These are phyloP conservation scores for Uronychia binucleata DNA, from an alignment of 73 alveolate species.

Conservation along the genomic window DNA sequence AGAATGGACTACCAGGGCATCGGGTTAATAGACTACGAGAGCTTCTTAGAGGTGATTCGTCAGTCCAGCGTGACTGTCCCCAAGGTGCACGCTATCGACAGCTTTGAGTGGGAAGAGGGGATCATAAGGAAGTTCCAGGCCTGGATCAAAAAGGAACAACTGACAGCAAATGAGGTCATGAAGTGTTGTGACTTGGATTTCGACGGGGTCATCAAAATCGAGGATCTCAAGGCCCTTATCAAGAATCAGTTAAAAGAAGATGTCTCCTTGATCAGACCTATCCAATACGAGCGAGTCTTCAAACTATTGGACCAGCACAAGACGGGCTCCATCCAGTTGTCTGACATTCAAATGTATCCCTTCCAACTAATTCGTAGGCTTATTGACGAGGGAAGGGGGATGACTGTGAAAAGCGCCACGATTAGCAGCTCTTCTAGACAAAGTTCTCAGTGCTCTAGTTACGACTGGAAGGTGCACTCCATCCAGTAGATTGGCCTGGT, in stretches of 20 bases:
- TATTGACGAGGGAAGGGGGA: background rate
- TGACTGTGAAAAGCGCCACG: background rate
- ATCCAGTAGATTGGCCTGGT: slow-evolving; percentile 78
- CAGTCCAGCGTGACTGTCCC: slow-evolving; percentile 38
- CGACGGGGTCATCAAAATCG: slow-evolving; percentile 76
- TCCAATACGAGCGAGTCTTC: slow-evolving; percentile 83
- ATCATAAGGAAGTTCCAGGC: slow-evolving; percentile 64
- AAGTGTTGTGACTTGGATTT: slow-evolving; percentile 85
- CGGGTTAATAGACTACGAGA: slow-evolving; percentile 83
- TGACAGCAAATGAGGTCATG: slow-evolving; percentile 84
- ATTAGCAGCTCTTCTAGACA: background rate
- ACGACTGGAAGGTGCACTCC: slow-evolving; percentile 84
- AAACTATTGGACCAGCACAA: slow-evolving; percentile 79
- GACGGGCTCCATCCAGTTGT: slow-evolving; percentile 68
- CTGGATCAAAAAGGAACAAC: slow-evolving; percentile 73
- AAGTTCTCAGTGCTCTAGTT: background rate
- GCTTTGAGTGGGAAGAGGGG: slow-evolving; percentile 88
- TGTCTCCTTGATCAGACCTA: slow-evolving; percentile 56
- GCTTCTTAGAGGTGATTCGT: slow-evolving; percentile 62
- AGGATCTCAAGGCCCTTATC: slow-evolving; percentile 71
- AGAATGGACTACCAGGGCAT: slow-evolving; percentile 78
- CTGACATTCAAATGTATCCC: slow-evolving; percentile 66
- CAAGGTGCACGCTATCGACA: slow-evolving; percentile 48
- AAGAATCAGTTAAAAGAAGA: slow-evolving; percentile 64
- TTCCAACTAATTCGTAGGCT: slow-evolving; percentile 30